A percentile compares a stretch with the other conserved stretches of the same genome.
phyloP scores from a whole-genome alignment of 2,329 filamentous ascomycete species.

The Huntiella decipiens region DNA sequence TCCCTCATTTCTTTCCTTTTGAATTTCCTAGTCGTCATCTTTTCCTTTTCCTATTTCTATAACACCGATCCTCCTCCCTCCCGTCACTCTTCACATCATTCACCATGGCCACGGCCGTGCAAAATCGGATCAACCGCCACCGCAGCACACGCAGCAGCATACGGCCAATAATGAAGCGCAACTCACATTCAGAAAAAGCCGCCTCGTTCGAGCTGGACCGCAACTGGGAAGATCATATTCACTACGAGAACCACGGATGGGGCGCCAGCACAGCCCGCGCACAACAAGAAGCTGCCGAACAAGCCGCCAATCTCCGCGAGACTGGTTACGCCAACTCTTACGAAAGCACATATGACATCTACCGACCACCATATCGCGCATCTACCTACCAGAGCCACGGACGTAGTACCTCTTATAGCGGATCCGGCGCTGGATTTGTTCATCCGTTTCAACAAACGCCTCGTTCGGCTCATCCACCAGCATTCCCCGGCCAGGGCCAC shows the following conservation, averaged over 20 bases:
- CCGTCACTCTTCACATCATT: conserved; percentile 15
- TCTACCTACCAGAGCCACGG: conserved; percentile 31
- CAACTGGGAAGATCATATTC: conserved; percentile 35
- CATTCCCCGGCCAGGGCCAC: conserved; percentile 17
- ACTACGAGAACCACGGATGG: conserved; percentile 19
- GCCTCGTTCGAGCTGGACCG: conserved; percentile 40
- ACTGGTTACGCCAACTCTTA: neutral
- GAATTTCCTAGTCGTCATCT: neutral
- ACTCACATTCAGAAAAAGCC: conserved; percentile 37
- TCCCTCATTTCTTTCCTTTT: neutral
- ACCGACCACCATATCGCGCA: conserved; percentile 6
- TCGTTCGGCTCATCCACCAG: conserved; percentile 33
- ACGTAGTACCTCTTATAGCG: conserved; percentile 37
- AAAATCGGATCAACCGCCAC: conserved; percentile 13
- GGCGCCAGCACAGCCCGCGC: conserved; percentile 17
- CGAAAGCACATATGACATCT: conserved; percentile 5
- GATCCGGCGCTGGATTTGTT: conserved; percentile 26
- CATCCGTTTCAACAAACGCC: conserved; percentile 48
- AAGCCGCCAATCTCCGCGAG: neutral
- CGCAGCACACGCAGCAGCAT: conserved; percentile 10
- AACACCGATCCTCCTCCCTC: conserved; percentile 7
- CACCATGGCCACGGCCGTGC: conserved; percentile 14
- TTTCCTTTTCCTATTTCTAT: neutral
- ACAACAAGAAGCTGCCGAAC: conserved; percentile 4
- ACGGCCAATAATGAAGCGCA: conserved; percentile 34